Conservation (phyloP, 208 protist species). For the Leishmania turanica region DNA sequence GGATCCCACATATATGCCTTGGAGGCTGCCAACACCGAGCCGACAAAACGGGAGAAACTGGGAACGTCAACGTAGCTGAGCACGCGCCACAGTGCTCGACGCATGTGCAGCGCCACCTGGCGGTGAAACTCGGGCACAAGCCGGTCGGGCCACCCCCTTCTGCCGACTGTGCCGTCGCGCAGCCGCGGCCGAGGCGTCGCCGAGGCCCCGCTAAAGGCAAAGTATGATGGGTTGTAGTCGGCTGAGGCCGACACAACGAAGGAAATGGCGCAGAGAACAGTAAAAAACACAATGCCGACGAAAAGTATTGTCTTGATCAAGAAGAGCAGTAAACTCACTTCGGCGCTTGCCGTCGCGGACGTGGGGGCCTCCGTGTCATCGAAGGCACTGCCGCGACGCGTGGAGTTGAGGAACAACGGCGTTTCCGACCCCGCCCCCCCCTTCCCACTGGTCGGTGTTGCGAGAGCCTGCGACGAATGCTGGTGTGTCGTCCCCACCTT, state of each 20-base stretch:
- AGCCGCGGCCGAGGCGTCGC: neutral
- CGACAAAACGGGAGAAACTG: neutral
- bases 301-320: constrained; percentile 11
- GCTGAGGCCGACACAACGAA: constrained; percentile 26
- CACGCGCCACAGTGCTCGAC: constrained; percentile 1
- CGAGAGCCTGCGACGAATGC: neutral
- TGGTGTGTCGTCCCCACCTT: neutral
- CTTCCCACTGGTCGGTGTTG: neutral
- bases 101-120: constrained; percentile 36
- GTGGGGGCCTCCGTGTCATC: neutral
- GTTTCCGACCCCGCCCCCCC: neutral
- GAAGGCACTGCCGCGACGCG: neutral
- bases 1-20: constrained; percentile 1
- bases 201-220: constrained; percentile 5
- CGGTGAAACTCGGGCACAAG: constrained; percentile 32
- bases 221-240: constrained; percentile 36
- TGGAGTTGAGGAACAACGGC: neutral
- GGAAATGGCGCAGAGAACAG: constrained; percentile 29
- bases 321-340: neutral
- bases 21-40: neutral
- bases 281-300: constrained; percentile 16
- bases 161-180: neutral
- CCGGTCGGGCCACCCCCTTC: constrained; percentile 21
- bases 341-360: neutral
- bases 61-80: neutral